phyloP scores from a whole-genome alignment of 2,329 filamentous ascomycete genomes.

The Plenodomus lindquistii region DNA sequence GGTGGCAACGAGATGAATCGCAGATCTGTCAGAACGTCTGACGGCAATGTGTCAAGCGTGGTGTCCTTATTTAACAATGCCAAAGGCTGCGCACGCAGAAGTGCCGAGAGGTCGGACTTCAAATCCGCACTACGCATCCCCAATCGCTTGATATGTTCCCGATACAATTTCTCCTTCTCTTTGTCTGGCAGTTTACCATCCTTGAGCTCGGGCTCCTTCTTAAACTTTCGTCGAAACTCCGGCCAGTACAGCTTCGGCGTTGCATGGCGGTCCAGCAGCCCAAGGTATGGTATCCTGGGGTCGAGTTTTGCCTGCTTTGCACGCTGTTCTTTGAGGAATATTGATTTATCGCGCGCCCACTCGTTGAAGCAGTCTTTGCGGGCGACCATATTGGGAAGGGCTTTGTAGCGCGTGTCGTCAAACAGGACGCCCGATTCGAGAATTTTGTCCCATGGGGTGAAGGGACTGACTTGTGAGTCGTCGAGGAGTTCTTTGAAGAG shows the following conservation, averaged over 20 bases:
- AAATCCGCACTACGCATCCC: conserved; percentile 67
- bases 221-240: conserved; percentile 91
- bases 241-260: conserved; percentile 95
- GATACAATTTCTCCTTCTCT: conserved; percentile 78
- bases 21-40: conserved; percentile 66
- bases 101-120: conserved; percentile 68
- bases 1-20: conserved; percentile 70
- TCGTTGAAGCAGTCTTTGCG: conserved; percentile 81
- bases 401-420: conserved; percentile 84
- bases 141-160: conserved; percentile 70
- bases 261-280: conserved; percentile 78
- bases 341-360: conserved; percentile 80
- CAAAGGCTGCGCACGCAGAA: conserved; percentile 66
- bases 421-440: conserved; percentile 81
- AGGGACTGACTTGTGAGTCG: conserved; percentile 82
- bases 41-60: conserved; percentile 61
- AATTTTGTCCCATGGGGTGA: conserved; percentile 87
- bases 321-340: conserved; percentile 70
- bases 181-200: conserved; percentile 64
- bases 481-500: conserved; percentile 86
- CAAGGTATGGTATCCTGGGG: conserved; percentile 79
- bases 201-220: conserved; percentile 79
- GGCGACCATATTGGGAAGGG: conserved; percentile 76
- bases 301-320: conserved; percentile 79
- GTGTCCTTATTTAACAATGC: conserved; percentile 64